These are phyloP conservation scores for Fomitopsis pulvina DNA, from an alignment of 768 basidiomycete genomes.

Conservation along the genomic window DNA sequence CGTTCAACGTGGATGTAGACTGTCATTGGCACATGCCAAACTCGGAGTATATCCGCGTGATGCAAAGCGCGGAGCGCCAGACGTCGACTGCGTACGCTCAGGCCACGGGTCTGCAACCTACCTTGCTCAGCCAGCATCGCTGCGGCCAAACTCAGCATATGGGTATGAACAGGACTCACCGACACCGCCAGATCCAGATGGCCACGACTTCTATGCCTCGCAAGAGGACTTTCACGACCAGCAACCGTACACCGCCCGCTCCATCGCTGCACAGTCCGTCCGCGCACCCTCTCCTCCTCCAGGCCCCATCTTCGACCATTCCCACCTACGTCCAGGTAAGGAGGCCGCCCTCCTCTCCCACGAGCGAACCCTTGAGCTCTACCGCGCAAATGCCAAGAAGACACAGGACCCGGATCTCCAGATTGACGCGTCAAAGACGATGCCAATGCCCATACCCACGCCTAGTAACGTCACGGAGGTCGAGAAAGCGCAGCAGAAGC, in stretches of 20 bases:
- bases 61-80: too few relatives aligned
- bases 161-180: slow-evolving; percentile 5
- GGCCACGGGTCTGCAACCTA: too few relatives aligned
- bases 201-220: slow-evolving; percentile 22
- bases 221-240: slow-evolving; percentile 16
- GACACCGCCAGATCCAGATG: slow-evolving; percentile 17
- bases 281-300: slow-evolving; percentile 62
- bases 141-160: too few relatives aligned
- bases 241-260: slow-evolving; percentile 12
- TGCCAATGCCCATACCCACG: slow-evolving; percentile 67
- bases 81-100: too few relatives aligned
- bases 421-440: slow-evolving; percentile 90
- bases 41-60: too few relatives aligned
- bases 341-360: slow-evolving; percentile 91
- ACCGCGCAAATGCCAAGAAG: slow-evolving; percentile 97
- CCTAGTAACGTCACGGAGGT: slow-evolving; percentile 73
- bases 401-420: slow-evolving; percentile 96
- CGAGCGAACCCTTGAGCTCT: slow-evolving; percentile 93
- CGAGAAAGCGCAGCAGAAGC: slow-evolving; percentile 72
- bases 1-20: too few relatives aligned
- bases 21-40: too few relatives aligned
- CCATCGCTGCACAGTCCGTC: slow-evolving; percentile 27
- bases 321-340: slow-evolving; percentile 88
- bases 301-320: slow-evolving; percentile 78
- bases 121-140: too few relatives aligned